Evolutionary conservation across 2,329 filamentous ascomycete genomes (phyloP), one percentile per base, ranked within the genome.

Genomic region (Elsinoe arachidis): DNA sequence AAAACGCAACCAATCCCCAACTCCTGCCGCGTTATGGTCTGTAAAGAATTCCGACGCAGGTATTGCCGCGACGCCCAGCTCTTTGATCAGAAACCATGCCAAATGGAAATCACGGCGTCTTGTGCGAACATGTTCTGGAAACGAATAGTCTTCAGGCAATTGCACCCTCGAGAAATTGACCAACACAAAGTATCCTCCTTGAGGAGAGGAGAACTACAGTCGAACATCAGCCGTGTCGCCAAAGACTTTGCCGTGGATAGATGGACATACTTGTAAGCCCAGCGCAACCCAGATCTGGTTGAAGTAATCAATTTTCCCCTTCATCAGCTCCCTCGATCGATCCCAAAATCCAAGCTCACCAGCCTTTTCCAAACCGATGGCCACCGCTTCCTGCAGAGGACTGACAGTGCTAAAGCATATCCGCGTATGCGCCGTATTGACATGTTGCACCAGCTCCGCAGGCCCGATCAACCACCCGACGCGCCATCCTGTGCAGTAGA

Each of bases 31-130:
- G 67, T 96, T 96, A 43, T 73, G 75, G 15, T 89, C 85, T 0
- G 92, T 96, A 71, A 96, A 97, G 72, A 99, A 99, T 72, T 99
- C 93, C 0, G 91, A 96, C 0, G 93, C 93, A 17, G 93, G 93
- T 61, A 99, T 96, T 7, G 92, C 91, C 2, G 93, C 93, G 23
- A 99, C 90, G 10, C 93, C 93, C 17, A 99, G 78, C 76, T 99
- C 92, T 70, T 91, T 91, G 73, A 99, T 99, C 65, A 96, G 74
- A 75, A 97, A 97, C 92, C 92, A 99, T 35, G 85, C 83, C 49
- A 99, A 81, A 77, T 95, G 89, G 75, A 97, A 99, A 71, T 99
- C 93, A 26, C 93, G 80, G 21, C 93, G 90, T 1, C 93, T 82
- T 67, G 79, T 84, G 14, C 87, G 88, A 34, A 99, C 92, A 68